These are phyloP conservation scores for Rhizophora mangle DNA, from an alignment of 345 rosid species.

Conservation along the genomic window DNA sequence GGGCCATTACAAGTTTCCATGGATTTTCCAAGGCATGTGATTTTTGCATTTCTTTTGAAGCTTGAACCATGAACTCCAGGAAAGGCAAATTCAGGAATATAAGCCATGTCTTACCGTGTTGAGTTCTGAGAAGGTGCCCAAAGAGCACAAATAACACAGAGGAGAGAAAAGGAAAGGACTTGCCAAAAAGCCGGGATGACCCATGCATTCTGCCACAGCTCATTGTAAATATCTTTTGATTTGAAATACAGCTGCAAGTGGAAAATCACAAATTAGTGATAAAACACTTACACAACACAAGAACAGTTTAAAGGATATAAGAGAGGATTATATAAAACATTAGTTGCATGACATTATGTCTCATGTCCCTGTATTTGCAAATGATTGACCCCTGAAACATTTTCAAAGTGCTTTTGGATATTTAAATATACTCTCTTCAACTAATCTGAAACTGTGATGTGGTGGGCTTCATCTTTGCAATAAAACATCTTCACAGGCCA, in stretches of 20 bases:
- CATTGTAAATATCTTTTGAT: constrained; percentile 81
- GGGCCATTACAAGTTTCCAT: too few relatives aligned
- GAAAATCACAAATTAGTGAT: constrained; percentile 3
- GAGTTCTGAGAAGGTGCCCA: constrained; percentile 96
- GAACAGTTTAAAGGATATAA: not conserved
- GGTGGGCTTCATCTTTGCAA: too few relatives aligned
- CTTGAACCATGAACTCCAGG: too few relatives aligned
- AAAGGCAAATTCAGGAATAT: not conserved
- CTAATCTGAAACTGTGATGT: too few relatives aligned
- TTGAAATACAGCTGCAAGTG: constrained; percentile 84
- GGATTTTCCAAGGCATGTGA: too few relatives aligned
- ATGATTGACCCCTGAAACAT: too few relatives aligned
- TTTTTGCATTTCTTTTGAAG: too few relatives aligned
- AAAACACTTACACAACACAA: not conserved
- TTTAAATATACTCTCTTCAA: too few relatives aligned
- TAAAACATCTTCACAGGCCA: too few relatives aligned
- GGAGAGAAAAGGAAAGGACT: constrained; percentile 74
- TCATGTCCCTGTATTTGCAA: too few relatives aligned
- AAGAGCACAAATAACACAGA: constrained; percentile 76
- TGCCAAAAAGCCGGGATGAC: constrained; percentile 96
- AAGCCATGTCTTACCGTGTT: constrained; percentile 51
- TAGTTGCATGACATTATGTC: too few relatives aligned
- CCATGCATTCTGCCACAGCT: constrained; percentile 95
- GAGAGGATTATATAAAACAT: not conserved
- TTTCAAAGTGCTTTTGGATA: too few relatives aligned